Conservation (phyloP, 2,329 filamentous ascomycete species). For the Penicillium sp. region DNA sequence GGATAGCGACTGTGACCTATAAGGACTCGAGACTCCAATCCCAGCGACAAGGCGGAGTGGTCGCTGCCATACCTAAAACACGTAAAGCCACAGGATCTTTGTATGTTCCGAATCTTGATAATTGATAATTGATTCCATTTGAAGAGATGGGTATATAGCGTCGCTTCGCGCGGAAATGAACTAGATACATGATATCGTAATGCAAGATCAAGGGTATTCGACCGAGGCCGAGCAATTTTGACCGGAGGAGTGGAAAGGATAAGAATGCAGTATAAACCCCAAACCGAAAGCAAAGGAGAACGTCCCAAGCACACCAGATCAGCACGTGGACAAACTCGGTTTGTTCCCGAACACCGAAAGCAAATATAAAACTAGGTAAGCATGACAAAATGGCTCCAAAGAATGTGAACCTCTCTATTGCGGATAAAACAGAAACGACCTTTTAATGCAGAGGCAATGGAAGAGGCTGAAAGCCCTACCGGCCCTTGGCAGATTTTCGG, state of each 20-base stretch:
- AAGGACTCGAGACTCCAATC: too few species aligned
- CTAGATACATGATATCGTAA: conserved; percentile 25
- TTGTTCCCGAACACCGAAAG: conserved; percentile 14
- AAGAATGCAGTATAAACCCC: neutral
- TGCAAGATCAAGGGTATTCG: conserved; percentile 11
- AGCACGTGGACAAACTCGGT: conserved; percentile 6
- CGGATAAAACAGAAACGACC: conserved; percentile 1
- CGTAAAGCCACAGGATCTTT: neutral
- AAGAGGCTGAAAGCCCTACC: conserved; percentile 18
- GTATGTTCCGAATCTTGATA: neutral
- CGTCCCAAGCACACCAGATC: neutral
- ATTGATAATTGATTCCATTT: neutral
- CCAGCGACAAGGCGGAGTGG: neutral
- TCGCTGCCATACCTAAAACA: neutral
- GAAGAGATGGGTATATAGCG: conserved; percentile 18
- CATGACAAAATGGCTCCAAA: neutral
- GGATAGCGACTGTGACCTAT: neutral
- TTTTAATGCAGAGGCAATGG: conserved; percentile 14
- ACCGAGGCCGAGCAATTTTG: neutral
- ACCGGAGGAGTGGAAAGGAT: neutral
- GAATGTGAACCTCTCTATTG: neutral
- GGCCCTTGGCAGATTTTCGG: conserved; percentile 28
- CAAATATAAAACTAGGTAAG: neutral
- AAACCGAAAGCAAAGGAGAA: neutral
- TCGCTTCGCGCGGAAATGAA: too few species aligned